Evolutionary conservation across 257 asterid genomes (phyloP), one percentile per base, ranked within the genome.

Genomic region (Paraleonurus japonicus): DNA sequence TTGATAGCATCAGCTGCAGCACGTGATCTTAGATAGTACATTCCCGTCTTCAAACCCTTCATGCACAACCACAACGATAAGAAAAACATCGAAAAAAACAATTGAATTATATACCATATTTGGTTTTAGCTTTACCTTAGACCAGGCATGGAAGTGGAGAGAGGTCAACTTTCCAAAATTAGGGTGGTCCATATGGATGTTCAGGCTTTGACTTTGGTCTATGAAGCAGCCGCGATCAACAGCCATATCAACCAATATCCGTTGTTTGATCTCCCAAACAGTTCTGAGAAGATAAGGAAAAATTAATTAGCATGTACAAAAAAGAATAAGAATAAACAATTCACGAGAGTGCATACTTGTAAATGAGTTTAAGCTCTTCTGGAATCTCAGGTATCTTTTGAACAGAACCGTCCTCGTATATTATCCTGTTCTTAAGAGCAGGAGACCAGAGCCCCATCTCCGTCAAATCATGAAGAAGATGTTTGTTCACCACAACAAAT

Each of bases 391-490:
- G 78, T 62, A 91, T 86, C 71, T 88, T 91, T 81, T 86, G 92
- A 69, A 95, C 96, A 64, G 98, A 95, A 68, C 99, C 99, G 80
- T 88, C 81, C 61, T 95, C 98, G 13, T 95, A 80, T 33, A 95
- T 88, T 41, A 95, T 88, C 80, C 84, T 74, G 76, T 92, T 95
- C 93, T 91, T 95, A 13, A 95, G 80, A 22, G 78, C 12, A 17
- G 99, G 95, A 67, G 93, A 81, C 99, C 98, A 94, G 59, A 94
- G 88, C 10, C 99, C 97, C 95, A 86, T 82, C 88, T 89, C 97
- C 0, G 98, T 95, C 76, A 92, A 75, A 82, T 95, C 99, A 43
- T 92, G 83, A 61, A 95, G 93, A 58, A 95, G 96, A 82, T 95
- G 99, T 75, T 91, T 95, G 89, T 95, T 95, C 80, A 95, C 98